Evolutionary conservation across 2,329 filamentous ascomycete genomes (phyloP), one percentile per base, ranked within the genome.

Genomic region (Colletotrichum spaethianum): DNA sequence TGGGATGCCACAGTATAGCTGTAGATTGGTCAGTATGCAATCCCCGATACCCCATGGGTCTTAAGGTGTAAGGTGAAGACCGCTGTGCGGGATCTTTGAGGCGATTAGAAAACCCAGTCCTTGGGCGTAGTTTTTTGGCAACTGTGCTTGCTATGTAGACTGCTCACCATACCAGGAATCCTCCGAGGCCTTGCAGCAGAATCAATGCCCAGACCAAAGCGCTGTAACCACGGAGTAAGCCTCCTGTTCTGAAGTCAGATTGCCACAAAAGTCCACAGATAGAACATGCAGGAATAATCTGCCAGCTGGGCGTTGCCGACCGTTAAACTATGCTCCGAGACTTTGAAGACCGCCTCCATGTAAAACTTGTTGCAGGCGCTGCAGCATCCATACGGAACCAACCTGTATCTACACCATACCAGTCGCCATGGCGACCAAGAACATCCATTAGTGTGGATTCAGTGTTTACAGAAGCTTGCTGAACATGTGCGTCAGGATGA

Each of bases 341-440:
- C 16, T 18, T 61, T 70, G n/a, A 62, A 11, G 14, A 60, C 40
- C 4, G 67, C 48, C 23, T 70, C 63, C 63, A 66, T 48, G 8
- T 31, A 14, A 18, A 70, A 23, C 11, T 40, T 55, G 6, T 52
- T 44, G 23, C 61, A 48, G 12, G 63, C 67, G 38, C 57, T 48
- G 20, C 63, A 56, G 16, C 18, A 46, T 3, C 46, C 63, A 2
- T 7, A 28, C 28, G 3, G 56, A 3, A 12, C 16, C 44, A 9
- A 42, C 31, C n/a, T 69, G 67, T 2, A 65, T 52, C 1, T 64
- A 16, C 0, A 56, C 40, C 14, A 70, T 61, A 2, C 55, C 67
- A 6, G 8, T 23, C 4, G 61, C 31, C 53, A 70, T 70, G 28
- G 31, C n/a, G 9, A 53, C 6, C 4, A 70, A 36, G 40, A 36